phyloP scores from a whole-genome alignment of 208 protist genomes.

The Strigomonas galati region DNA sequence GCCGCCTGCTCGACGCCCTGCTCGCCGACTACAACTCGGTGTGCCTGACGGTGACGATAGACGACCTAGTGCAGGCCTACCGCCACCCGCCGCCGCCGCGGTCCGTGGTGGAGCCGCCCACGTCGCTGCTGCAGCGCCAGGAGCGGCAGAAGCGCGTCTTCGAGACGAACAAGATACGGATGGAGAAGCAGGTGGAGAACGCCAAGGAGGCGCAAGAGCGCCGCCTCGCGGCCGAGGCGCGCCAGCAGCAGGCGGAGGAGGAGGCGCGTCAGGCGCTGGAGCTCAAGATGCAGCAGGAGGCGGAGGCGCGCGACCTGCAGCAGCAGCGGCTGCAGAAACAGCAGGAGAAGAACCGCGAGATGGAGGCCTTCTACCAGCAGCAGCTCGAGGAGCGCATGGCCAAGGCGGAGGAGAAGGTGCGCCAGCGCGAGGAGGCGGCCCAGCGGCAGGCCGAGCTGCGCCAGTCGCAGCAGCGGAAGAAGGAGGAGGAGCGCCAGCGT shows the following conservation, averaged over 20 bases:
- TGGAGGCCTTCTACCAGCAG: constrained; percentile 41
- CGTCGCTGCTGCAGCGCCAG: constrained; percentile 41
- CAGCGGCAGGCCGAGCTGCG: constrained; percentile 28
- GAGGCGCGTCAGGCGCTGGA: constrained; percentile 33
- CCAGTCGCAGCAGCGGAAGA: constrained; percentile 29
- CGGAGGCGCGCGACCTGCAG: constrained; percentile 27
- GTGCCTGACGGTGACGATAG: constrained; percentile 34
- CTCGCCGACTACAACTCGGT: constrained; percentile 52
- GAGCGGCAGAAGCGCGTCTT: constrained; percentile 55
- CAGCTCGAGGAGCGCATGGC: constrained; percentile 44
- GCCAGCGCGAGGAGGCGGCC: constrained; percentile 43
- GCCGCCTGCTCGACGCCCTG: constrained; percentile 29
- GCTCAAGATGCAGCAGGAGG: constrained; percentile 37
- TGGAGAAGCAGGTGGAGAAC: constrained; percentile 50
- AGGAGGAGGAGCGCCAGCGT: constrained; percentile 53
- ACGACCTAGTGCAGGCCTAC: constrained; percentile 41
- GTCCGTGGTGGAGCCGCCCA: constrained; percentile 20
- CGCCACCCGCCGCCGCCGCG: constrained; percentile 15
- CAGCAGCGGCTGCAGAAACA: constrained; percentile 49
- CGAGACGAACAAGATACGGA: constrained; percentile 40
- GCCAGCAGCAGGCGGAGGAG: constrained; percentile 41
- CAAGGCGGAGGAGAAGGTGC: constrained; percentile 49
- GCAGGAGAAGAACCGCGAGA: constrained; percentile 35
- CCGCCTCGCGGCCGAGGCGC: constrained; percentile 34
- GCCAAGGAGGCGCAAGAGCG: constrained; percentile 42